A percentile compares a stretch with the other conserved stretches of the same genome.
Evolutionary conservation across 768 basidiomycete species (phyloP).

Genomic region (Coprinellus aureogranulatus): DNA sequence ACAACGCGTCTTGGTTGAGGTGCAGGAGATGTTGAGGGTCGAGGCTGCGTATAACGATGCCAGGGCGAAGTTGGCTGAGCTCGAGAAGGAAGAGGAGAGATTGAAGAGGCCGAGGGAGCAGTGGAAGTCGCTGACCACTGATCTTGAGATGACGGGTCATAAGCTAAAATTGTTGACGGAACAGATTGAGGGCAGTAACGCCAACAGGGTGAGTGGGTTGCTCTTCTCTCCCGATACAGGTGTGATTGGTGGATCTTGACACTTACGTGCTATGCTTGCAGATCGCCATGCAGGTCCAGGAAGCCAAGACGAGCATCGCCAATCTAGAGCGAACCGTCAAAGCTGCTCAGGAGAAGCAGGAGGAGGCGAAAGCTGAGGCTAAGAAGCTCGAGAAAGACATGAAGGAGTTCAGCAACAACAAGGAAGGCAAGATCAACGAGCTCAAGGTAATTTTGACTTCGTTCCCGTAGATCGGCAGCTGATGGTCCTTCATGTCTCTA

Average conservation of each 20-base stretch:
- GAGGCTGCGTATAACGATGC: slow-evolving; percentile 59
- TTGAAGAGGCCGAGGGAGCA: slow-evolving; percentile 52
- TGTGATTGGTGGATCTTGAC: too few species aligned
- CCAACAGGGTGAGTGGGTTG: slow-evolving; percentile 70
- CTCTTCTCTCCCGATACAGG: too few species aligned
- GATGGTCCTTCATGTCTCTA: too few species aligned
- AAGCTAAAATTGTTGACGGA: slow-evolving; percentile 79
- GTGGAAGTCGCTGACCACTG: slow-evolving; percentile 60
- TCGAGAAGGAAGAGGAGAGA: slow-evolving; percentile 56
- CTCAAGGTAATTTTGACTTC: slow-evolving; percentile 60
- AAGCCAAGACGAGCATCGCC: slow-evolving; percentile 59
- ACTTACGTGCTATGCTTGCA: slow-evolving; percentile 26
- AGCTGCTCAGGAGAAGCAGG: slow-evolving; percentile 72
- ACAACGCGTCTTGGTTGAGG: slow-evolving; percentile 72
- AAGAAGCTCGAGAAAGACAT: slow-evolving; percentile 94
- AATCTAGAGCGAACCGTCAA: slow-evolving; percentile 59
- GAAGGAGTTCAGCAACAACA: slow-evolving; percentile 98
- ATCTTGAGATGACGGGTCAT: slow-evolving; percentile 88
- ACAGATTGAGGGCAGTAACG: slow-evolving; percentile 87
- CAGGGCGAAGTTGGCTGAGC: slow-evolving; percentile 39
- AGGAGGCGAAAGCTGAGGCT: slow-evolving; percentile 69
- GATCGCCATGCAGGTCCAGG: slow-evolving; percentile 80
- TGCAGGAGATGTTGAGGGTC: slow-evolving; percentile 75
- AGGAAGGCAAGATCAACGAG: slow-evolving; percentile 93
- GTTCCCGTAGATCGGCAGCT: not conserved